Conservation (phyloP, 1,284 basidiomycete species). For the Ceratobasidium sp. region DNA sequence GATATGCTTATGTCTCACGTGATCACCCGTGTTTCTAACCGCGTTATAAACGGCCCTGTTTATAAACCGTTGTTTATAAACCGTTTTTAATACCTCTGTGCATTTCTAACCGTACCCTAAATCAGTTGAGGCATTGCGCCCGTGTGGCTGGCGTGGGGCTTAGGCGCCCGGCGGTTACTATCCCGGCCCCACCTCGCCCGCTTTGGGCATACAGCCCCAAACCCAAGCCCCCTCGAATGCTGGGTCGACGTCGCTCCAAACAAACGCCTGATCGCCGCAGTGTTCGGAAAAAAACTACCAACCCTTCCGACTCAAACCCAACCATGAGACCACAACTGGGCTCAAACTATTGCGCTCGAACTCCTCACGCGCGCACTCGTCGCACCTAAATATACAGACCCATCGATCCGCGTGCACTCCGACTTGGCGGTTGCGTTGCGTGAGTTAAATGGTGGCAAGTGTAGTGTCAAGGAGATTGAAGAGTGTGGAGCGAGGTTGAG, state of each 20-base stretch:
- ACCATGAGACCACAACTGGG: constrained; percentile 34
- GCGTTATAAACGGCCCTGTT: too few species aligned
- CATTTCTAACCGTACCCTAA: too few species aligned
- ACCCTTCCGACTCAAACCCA: constrained; percentile 11
- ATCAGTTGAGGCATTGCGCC: not conserved
- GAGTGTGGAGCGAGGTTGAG: constrained; percentile 16
- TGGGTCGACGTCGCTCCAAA: constrained; percentile 31
- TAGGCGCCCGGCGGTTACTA: constrained; percentile 3
- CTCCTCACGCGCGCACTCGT: constrained; percentile 21
- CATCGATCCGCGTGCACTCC: not conserved
- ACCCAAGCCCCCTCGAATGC: not conserved
- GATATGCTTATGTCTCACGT: too few species aligned
- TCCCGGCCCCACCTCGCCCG: not conserved
- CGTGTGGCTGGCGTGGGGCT: not conserved
- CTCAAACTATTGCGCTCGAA: constrained; percentile 31
- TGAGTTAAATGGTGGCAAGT: constrained; percentile 14
- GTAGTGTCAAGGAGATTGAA: constrained; percentile 22
- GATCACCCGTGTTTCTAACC: too few species aligned
- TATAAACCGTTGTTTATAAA: too few species aligned
- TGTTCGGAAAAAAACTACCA: constrained; percentile 32
- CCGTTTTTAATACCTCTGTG: too few species aligned
- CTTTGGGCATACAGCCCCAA: not conserved
- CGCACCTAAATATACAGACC: constrained; percentile 4
- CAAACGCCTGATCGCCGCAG: constrained; percentile 13
- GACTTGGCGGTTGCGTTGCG: constrained; percentile 23